phyloP scores from a whole-genome alignment of 169 alveolate species.

The Plasmodium billcollinsi region DNA sequence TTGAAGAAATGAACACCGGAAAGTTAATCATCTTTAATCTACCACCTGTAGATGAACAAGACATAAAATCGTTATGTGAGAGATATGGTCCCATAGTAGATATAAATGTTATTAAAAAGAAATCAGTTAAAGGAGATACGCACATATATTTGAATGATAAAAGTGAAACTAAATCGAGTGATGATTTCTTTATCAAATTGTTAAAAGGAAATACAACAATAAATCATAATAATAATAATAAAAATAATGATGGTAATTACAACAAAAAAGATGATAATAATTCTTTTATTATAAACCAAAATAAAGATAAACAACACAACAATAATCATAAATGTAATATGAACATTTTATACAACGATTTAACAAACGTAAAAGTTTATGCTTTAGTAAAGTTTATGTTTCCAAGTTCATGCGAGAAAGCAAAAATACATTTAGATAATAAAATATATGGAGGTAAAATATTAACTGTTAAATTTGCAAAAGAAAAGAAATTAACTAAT shows the following conservation, averaged over 20 bases:
- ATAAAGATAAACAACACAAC: not conserved
- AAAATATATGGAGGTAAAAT: slow-evolving; percentile 84
- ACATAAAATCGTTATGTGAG: slow-evolving; percentile 68
- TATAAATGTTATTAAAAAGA: slow-evolving; percentile 71
- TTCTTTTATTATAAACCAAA: not conserved
- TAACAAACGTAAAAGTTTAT: slow-evolving; percentile 61
- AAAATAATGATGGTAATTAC: slow-evolving; percentile 54
- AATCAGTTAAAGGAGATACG: slow-evolving; percentile 26
- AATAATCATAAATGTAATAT: not conserved
- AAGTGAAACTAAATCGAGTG: slow-evolving; percentile 25
- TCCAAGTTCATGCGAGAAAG: slow-evolving; percentile 71
- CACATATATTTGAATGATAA: slow-evolving; percentile 42
- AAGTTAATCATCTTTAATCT: slow-evolving; percentile 71
- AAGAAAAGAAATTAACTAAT: slow-evolving; percentile 46
- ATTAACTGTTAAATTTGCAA: slow-evolving; percentile 80
- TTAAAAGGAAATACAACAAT: slow-evolving; percentile 27
- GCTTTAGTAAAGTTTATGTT: slow-evolving; percentile 73
- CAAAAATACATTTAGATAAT: slow-evolving; percentile 34
- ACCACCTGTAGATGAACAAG: slow-evolving; percentile 68
- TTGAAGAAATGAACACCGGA: slow-evolving; percentile 71
- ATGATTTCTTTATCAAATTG: slow-evolving; percentile 65
- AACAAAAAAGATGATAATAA: slow-evolving; percentile 11
- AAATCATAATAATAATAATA: not conserved
- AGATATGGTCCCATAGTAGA: slow-evolving; percentile 78
- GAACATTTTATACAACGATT: slow-evolving; percentile 11